Percentiles rank a stretch among this genome's conserved stretches.
These are phyloP conservation scores for Mycena epipterygia DNA, from an alignment of 768 basidiomycete genomes.

Conservation along the genomic window DNA sequence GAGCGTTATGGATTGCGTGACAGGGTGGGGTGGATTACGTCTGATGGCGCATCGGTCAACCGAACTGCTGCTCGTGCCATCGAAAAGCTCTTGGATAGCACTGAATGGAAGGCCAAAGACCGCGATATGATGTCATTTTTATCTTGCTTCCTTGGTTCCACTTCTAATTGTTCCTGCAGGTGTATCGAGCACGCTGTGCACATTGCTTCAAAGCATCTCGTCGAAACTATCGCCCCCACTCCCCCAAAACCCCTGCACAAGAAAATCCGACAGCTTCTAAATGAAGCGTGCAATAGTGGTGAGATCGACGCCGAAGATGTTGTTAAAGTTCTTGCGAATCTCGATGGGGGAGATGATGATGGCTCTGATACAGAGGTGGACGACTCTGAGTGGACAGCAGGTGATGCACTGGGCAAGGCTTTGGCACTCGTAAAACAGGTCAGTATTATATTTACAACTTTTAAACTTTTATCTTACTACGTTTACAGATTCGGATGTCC, in stretches of 20 bases:
- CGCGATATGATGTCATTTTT: conserved; percentile 20
- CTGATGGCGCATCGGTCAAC: conserved; percentile 33
- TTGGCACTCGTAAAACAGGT: neutral
- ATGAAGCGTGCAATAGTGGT: neutral
- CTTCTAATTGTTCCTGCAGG: neutral
- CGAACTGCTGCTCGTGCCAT: conserved; percentile 11
- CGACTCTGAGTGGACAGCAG: neutral
- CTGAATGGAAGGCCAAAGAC: conserved; percentile 16
- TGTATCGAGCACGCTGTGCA: conserved; percentile 36
- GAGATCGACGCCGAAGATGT: neutral
- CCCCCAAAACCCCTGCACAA: conserved; percentile 19
- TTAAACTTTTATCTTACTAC: conserved; percentile 31
- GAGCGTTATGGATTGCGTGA: conserved; percentile 19
- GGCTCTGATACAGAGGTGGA: neutral
- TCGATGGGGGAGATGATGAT: neutral
- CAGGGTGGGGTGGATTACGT: conserved; percentile 23
- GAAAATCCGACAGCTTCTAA: neutral
- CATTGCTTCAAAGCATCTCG: conserved; percentile 19
- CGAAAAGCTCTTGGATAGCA: neutral
- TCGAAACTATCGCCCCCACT: conserved; percentile 22
- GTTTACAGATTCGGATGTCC: neutral
- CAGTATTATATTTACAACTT: conserved; percentile 13
- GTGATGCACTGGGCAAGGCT: neutral
- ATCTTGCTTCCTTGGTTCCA: neutral
- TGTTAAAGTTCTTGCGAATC: neutral